Base-by-base conservation (phyloP, 371 early-diverging fungal genomes). In the Thermomucor indicae-seudaticae region DNA sequence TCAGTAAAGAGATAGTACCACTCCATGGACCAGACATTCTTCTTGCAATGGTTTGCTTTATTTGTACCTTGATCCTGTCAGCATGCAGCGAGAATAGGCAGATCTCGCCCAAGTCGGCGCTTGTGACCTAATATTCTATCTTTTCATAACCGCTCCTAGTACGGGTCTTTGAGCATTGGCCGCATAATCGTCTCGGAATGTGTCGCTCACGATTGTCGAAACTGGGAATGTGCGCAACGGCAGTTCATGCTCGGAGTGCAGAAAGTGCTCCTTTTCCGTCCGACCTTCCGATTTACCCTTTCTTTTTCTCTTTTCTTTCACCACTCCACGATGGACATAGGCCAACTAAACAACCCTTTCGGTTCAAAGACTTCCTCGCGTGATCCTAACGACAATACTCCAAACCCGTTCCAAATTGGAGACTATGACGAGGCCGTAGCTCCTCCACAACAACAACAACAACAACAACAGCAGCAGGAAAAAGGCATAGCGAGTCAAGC, bases 311-410 rank as follows among this genome's bases (percentile, higher is more conserved):
- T 44, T 46, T 44, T 32, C 47, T 32, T n/a, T 43, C 17, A 53
- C 27, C 43, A 20, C 23, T 38, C 41, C 41, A 62, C 37, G 2
- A 70, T 73, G 74, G 74, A 73, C 46, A 62, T 70, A 47, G 74
- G 74, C 28, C 32, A 73, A 35, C 49, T 65, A 23, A 47, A 63
- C n/a, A 60, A 67, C 35, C 61, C 64, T 25, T 63, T 59, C 42
- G 28, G 43, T 10, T 55, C 65, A 19, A 59, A 59, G 22, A 42
- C 40, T 1, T 35, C 42, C 17, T 2, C 17, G 12, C 54, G 44
- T 25, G 41, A 32, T 25, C 19, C 35, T 19, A 16, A 52, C n/a
- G n/a, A 24, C 17, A 16, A 3, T 17, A 14, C 3, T 14, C n/a
- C 16, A n/a, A 25, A 34, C 31, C 32, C 58, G 29, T 64, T 67